A percentile compares a stretch with the other conserved stretches of the same genome.
Conservation (phyloP, 1,139 yeast genomes). For the Wickerhamiella infanticola region DNA sequence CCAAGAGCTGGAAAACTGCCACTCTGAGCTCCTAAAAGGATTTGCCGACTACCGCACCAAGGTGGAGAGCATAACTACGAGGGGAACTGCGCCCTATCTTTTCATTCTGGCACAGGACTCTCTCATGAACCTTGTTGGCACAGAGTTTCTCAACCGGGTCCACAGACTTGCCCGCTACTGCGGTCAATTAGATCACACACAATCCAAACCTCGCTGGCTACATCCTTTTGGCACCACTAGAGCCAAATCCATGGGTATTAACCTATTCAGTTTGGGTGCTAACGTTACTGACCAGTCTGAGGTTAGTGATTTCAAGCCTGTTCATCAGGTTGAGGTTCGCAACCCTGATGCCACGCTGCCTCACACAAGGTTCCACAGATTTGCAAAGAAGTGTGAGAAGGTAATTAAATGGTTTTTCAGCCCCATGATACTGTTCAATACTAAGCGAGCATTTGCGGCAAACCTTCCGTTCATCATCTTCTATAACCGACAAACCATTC, state of each 20-base stretch:
- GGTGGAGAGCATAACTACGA: neutral
- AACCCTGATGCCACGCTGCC: conserved; percentile 25
- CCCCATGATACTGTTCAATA: conserved; percentile 15
- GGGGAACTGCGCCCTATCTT: neutral
- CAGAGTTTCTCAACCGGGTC: conserved; percentile 9
- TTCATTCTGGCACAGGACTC: conserved; percentile 6
- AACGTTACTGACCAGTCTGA: neutral
- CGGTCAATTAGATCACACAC: conserved; percentile 6
- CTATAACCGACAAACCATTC: conserved; percentile 18
- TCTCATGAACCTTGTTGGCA: conserved; percentile 8
- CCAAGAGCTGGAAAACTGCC: neutral
- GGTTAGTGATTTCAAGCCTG: conserved; percentile 8
- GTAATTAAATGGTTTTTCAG: conserved; percentile 10
- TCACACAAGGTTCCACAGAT: conserved; percentile 17
- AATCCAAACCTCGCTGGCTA: conserved; percentile 9
- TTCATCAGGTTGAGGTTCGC: conserved; percentile 14
- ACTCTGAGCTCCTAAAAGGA: neutral
- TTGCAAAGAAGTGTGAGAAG: conserved; percentile 15
- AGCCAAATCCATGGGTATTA: neutral
- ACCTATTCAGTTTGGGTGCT: neutral
- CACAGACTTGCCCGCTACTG: conserved; percentile 11
- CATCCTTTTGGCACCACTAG: conserved; percentile 7
- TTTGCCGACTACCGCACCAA: neutral
- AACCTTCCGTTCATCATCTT: conserved; percentile 19
- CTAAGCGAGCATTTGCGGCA: conserved; percentile 18